phyloP scores from a whole-genome alignment of 2,329 filamentous ascomycete genomes.

The Aspergillus sojae region DNA sequence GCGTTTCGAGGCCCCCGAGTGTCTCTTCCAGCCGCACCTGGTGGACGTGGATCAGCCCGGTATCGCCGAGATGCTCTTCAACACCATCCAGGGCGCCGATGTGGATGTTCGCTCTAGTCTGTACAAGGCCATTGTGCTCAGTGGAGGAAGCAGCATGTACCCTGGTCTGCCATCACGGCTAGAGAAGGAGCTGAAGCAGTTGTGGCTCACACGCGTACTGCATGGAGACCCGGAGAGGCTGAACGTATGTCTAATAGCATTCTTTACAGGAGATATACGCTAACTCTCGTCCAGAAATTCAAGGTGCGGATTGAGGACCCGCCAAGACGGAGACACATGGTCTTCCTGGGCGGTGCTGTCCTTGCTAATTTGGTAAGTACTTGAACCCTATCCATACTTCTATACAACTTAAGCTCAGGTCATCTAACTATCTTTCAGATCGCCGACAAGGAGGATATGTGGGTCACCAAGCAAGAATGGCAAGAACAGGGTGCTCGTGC shows the following conservation, averaged over 20 bases:
- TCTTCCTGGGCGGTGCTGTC: constrained; percentile 96
- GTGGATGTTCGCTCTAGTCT: constrained; percentile 91
- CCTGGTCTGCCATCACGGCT: constrained; percentile 89
- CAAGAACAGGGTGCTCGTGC: constrained; percentile 83
- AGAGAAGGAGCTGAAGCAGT: constrained; percentile 98
- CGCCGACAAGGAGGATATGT: constrained; percentile 98
- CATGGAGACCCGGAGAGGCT: constrained; percentile 89
- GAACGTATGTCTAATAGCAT: constrained; percentile 54
- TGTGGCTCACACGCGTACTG: constrained; percentile 92
- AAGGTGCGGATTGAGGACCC: constrained; percentile 99
- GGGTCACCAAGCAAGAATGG: constrained; percentile 97
- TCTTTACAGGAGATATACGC: background rate
- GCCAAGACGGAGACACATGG: constrained; percentile 94
- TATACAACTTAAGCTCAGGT: constrained; percentile 2
- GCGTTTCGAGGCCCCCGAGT: constrained; percentile 96
- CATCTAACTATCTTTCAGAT: constrained; percentile 56
- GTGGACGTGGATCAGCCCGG: constrained; percentile 97
- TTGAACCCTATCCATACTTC: background rate
- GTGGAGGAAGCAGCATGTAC: constrained; percentile 98
- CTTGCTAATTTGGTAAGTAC: constrained; percentile 80
- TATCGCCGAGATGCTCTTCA: constrained; percentile 96
- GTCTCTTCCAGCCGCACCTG: constrained; percentile 96
- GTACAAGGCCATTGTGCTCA: constrained; percentile 96
- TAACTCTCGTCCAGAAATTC: constrained; percentile 70
- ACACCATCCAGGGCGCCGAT: constrained; percentile 95